Base-by-base conservation (phyloP, 305 asterid genomes). In the Fraxinus platypoda region DNA sequence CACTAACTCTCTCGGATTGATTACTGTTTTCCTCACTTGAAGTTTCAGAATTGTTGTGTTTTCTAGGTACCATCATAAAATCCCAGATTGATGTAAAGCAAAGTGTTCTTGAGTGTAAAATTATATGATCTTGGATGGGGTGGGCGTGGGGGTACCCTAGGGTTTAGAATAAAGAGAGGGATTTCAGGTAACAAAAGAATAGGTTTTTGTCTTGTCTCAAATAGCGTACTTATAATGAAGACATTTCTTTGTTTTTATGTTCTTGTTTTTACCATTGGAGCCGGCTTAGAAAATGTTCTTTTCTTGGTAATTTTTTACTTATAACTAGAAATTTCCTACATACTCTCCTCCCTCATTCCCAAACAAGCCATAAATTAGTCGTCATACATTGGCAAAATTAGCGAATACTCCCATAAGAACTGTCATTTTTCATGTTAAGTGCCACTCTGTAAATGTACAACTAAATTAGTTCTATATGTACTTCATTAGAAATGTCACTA, bases 31-130 rank as follows among this genome's bases (percentile, higher is more conserved):
- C 85, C 35, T 87, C 86, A 3, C 81, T 82, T 34, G 86, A 62
- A 38, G 77, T 74, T 5, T 81, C 85, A 6, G 81, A 82, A 73
- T 77, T 49, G 19, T 31, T 78, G 33, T 35, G 82, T 21, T 85
- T 85, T 19, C 77, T 78, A 0, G 85, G 78, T 35, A 74, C 83
- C 88, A 81, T 83, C 13, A 28, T 64, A 17, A 64, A 64, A 64
- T 64, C n/a, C 73, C 73, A 9, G 73, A 15, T 64, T 25, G 26
- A n/a, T 5, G 6, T 4, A n/a, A 15, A 54, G 8, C 8, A 5
- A 54, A 54, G 66, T 54, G 5, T 26, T 64, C 33, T 25, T 26
- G 73, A 23, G 33, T 64, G 33, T 23, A 64, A 26, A 64, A 64
- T 23, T 62, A 23, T 62, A 62, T 21, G 31, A 62, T 62, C 31